Base-by-base conservation (phyloP, 257 asterid species). In the Ballota nigra region DNA sequence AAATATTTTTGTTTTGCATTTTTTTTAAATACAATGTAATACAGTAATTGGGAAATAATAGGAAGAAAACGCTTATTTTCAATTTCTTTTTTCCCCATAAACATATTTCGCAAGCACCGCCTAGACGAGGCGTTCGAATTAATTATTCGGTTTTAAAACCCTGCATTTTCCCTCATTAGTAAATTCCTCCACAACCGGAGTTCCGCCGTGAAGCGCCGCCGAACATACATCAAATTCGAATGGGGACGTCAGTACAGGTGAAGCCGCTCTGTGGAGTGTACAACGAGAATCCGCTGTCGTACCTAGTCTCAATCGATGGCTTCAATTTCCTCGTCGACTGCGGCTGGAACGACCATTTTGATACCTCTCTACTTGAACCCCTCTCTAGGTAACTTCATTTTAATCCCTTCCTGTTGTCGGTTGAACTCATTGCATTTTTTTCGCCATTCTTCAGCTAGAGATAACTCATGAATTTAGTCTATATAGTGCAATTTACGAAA, bases 161-260 rank as follows among this genome's bases (percentile, higher is more conserved):
- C 80, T 53, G 69, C 73, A 8, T 36, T 63, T 73, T 33, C 78
- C 45, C 31, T 31, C 59, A n/a, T n/a, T n/a, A 18, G 22, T n/a
- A 38, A 65, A 15, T 38, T 41, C 69, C 26, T 36, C 72, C 62
- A 26, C 18, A 43, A 23, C 75, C 36, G 75, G 73, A 66, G 78
- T 69, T 66, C 74, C 71, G 77, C 73, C 70, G 66, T 0, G 76
- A 38, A 8, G 72, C 45, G 41, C 70, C 45, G 41, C 70, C 49
- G 2, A 22, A 24, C 49, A 34, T 49, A 13, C 15, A 24, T n/a
- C 56, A 52, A 16, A 12, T 29, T 45, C 62, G 23, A 23, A 94
- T 94, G 99, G 99, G 99, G 74, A 94, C 99, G 6, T 91, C 99
- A 6, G 99, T 94, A 69, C 99, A 89, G 83, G 95, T 94, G 83